Evolutionary conservation across 139 green algal species (phyloP), one percentile per base, ranked within the genome.

Genomic region (Protoeuglena noctilucae): DNA sequence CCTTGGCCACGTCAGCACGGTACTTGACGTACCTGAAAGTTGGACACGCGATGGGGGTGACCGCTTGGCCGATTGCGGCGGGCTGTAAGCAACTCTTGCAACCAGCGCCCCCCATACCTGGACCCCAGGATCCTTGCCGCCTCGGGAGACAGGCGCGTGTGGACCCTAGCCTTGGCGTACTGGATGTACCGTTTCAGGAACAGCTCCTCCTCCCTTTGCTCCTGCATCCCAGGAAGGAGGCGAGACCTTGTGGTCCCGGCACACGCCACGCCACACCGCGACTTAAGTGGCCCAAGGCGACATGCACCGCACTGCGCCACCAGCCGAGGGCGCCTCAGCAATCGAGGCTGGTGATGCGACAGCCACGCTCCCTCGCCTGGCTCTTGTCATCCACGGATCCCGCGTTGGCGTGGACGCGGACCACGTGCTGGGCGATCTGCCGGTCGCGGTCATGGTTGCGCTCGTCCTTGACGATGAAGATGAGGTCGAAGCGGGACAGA

Each of bases 401-500:
- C 34, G 56, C 65, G n/a, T 63, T 57, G 14, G 54, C 27, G 58
- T 77, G 69, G 22, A 77, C 55, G 22, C 50, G 51, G 30, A 77
- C 23, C 41, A 80, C 69, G 54, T 72, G 71, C 28, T 29, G 23
- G 3, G 81, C 81, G 50, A 96, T 94, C 54, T 63, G 57, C 41
- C 69, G 63, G 66, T 94, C 87, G 4, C 67, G 58, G 18, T 74
- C 74, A 51, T 69, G 63, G 21, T 64, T 67, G 12, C 82, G 69
- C 51, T 83, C 74, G 64, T 97, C 90, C 67, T 90, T 88, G 40
- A 98, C 91, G 54, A 98, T 95, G 80, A 98, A 98, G 71, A 98
- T 97, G 54, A 98, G 73, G 73, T 98, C 91, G 66, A 98, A 98
- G 47, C 91, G 84, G 9, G 86, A 96, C 54, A 98, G 67, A 58